Evolutionary conservation across 805 yeast genomes (phyloP), one percentile per base, ranked within the genome.

Genomic region (Lipomyces japonicus): DNA sequence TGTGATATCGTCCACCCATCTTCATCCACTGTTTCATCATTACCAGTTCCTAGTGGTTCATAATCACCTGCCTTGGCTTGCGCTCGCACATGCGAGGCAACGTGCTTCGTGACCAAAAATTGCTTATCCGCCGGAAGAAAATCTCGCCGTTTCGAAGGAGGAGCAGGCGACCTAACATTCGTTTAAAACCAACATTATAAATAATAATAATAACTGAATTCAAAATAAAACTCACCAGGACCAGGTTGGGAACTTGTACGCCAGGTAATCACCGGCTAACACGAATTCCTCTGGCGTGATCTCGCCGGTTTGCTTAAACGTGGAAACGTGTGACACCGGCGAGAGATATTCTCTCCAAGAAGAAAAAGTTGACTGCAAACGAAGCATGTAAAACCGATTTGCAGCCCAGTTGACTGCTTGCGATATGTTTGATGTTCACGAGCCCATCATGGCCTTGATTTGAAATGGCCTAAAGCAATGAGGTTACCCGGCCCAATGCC

Each of bases 241-340:
- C 98, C 98, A 93, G 0, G 97, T 93, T 2, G 98, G 97, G 66
- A 93, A 93, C 73, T 84, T 86, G 68, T 81, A 82, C 28, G 83
- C 90, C 50, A 93, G 71, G 67, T 88, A 93, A 66, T 93, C 97
- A 21, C 98, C 98, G 2, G 98, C 97, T 48, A 73, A 74, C 7
- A 89, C 91, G 69, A 93, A 93, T 67, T 93, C 98, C 46, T 87
- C 95, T 1, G 98, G 98, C 1, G 96, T 86, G 44, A 93, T 82
- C 65, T 91, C 93, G 3, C 98, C 98, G 0, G 96, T 86, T 42
- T 75, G 70, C 48, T 80, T 74, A 70, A 89, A 93, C 16, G 93
- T 87, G 23, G 97, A 89, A n/a, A 73, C 78, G 67, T 90, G 87
- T 39, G 83, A 77, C 2, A 91, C 82, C 1, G 98, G 98, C 2